Evolutionary conservation across 1,284 basidiomycete genomes (phyloP).

Genomic region (Coniferiporia sulphurascens): DNA sequence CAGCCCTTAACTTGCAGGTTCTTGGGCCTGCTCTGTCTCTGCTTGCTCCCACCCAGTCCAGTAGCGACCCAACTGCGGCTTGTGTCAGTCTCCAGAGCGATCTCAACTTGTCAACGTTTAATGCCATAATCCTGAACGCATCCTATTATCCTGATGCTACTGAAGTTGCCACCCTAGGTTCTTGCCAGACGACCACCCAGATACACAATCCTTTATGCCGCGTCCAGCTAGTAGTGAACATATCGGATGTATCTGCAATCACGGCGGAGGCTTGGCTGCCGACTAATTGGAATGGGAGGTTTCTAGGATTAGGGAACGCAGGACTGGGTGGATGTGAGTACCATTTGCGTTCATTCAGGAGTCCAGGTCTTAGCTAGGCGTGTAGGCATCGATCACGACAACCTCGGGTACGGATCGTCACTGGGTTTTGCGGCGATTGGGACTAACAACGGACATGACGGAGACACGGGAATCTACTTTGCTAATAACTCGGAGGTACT

Average conservation of each 20-base stretch:
- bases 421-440: slow-evolving; percentile 24
- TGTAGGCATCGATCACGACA: slow-evolving; percentile 25
- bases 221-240: slow-evolving; percentile 5
- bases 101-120: background rate
- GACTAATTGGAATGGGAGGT: slow-evolving; percentile 24
- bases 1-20: background rate
- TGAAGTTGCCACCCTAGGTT: slow-evolving; percentile 12
- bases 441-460: slow-evolving; percentile 29
- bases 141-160: background rate
- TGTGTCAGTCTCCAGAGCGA: background rate
- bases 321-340: slow-evolving; percentile 26
- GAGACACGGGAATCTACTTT: slow-evolving; percentile 23
- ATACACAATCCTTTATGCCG: slow-evolving; percentile 22
- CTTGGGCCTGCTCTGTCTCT: background rate
- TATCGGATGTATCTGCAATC: slow-evolving; percentile 1
- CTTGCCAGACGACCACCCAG: slow-evolving; percentile 8
- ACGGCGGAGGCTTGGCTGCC: slow-evolving; percentile 22
- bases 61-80: background rate
- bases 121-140: slow-evolving; percentile 16
- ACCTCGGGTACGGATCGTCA: slow-evolving; percentile 23
- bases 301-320: slow-evolving; percentile 24
- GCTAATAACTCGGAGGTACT: slow-evolving; percentile 24
- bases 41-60: background rate
- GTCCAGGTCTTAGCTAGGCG: background rate
- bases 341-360: background rate